Evolutionary conservation across 2,329 filamentous ascomycete species (phyloP), one percentile per base, ranked within the genome.

Genomic region (Elsinoe fawcettii): DNA sequence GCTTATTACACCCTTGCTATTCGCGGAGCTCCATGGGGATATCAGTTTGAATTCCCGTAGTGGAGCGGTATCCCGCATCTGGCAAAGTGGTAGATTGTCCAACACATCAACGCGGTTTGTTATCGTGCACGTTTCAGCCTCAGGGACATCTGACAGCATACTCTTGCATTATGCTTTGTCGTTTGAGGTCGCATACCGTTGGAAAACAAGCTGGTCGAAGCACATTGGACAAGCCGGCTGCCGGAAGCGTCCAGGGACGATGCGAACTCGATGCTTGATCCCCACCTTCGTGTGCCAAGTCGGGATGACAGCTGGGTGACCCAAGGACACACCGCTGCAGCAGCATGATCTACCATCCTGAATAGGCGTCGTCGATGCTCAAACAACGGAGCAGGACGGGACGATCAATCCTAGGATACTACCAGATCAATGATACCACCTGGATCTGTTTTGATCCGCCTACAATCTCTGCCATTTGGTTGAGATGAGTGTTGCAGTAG

Each of bases 201-300:
- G 4, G 11, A 9, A 9, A 25, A 14, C 20, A 46, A 25, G 41
- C 20, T 25, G 23, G 12, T 46, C 12, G 22, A 46, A 25, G 9
- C 41, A 46, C 5, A 25, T 18, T 20, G 25, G 46, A 51, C 46
- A 51, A 51, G 46, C 9, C 46, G 30, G 46, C 14, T 8, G 3
- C 5, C 39, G 39, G 39, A 43, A 43, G n/a, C 16, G 11, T 46
- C 20, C 23, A 25, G 22, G 20, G 20, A 22, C 22, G 18, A 12
- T 22, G 18, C 41, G 22, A 44, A 34, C n/a, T 20, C 14, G 3
- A 30, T 30, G 46, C 25, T 51, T 34, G 25, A 51, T 51, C 22
- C 32, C 23, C 46, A 30, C 46, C n/a, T 34, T 20, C 46, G 20
- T 51, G 18, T 32, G 47, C 49, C 49, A 53, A 53, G 49, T 53